phyloP scores from a whole-genome alignment of 116 monocot genomes.

The Dioscorea cayenensis region DNA sequence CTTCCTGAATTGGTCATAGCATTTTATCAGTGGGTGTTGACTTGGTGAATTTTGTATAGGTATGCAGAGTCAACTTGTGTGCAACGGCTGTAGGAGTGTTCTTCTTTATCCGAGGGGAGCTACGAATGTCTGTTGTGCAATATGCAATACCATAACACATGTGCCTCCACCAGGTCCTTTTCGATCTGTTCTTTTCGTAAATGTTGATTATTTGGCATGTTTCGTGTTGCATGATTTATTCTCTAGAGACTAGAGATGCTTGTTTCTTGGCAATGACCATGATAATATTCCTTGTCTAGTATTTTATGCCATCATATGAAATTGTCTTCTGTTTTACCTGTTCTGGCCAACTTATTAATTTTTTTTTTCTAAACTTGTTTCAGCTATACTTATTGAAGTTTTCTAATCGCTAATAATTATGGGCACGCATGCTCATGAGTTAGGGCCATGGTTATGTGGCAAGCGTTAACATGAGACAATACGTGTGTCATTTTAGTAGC shows the following conservation, averaged over 20 bases:
- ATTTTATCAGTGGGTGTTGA: too few species aligned
- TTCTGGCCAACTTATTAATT: neutral
- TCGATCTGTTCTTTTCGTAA: neutral
- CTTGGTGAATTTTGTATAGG: slow-evolving; percentile 8
- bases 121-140: slow-evolving; percentile 56
- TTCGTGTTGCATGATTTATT: neutral
- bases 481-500: too few species aligned
- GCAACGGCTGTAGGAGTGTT: slow-evolving; percentile 65
- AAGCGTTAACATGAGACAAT: too few species aligned
- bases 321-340: neutral
- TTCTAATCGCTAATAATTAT: too few species aligned
- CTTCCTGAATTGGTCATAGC: too few species aligned
- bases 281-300: neutral
- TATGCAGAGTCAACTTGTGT: slow-evolving; percentile 45
- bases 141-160: slow-evolving; percentile 57
- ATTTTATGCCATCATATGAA: neutral
- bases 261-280: neutral
- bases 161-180: slow-evolving; percentile 30
- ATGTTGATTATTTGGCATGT: neutral
- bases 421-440: too few species aligned
- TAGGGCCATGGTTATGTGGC: too few species aligned
- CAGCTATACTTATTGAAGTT: neutral
- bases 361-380: too few species aligned
- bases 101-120: slow-evolving; percentile 66
- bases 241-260: neutral